A percentile compares a stretch with the other conserved stretches of the same genome.
phyloP scores from a whole-genome alignment of 345 rosid genomes.

The Cardiospermum halicacabum region DNA sequence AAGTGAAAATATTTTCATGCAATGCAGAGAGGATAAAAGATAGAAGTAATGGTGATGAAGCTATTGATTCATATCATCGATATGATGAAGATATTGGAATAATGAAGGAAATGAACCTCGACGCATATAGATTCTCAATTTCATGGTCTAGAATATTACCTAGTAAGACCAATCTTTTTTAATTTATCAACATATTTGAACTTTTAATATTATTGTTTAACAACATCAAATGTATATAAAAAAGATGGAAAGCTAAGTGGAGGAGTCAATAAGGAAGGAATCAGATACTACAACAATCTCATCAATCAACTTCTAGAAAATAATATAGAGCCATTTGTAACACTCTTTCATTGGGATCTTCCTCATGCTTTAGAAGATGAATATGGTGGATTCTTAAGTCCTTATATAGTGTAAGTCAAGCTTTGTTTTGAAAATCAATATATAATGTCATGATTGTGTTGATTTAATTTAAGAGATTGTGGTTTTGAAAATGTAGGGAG shows the following conservation, averaged over 20 bases:
- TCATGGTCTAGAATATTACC: constrained; percentile 43
- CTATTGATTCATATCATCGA: constrained; percentile 49
- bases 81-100: constrained; percentile 45
- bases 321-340: constrained; percentile 33
- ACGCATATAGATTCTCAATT: constrained; percentile 41
- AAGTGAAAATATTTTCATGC: no score
- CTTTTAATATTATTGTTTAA: not conserved
- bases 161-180: constrained; percentile 15
- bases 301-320: constrained; percentile 47
- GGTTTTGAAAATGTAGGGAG: constrained; percentile 12
- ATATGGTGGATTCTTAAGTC: constrained; percentile 30
- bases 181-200: no score
- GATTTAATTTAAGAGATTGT: not conserved
- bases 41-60: constrained; percentile 44
- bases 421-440: no score
- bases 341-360: constrained; percentile 36
- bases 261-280: constrained; percentile 49
- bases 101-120: constrained; percentile 34
- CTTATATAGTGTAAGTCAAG: constrained; percentile 21
- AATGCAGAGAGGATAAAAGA: constrained; percentile 40
- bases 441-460: no score
- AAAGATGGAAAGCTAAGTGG: constrained; percentile 33
- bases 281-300: constrained; percentile 41
- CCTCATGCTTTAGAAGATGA: constrained; percentile 33
- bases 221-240: not conserved